These are phyloP conservation scores for Penicillium tannophilum DNA, from an alignment of 495 filamentous ascomycete genomes.

Conservation along the genomic window DNA sequence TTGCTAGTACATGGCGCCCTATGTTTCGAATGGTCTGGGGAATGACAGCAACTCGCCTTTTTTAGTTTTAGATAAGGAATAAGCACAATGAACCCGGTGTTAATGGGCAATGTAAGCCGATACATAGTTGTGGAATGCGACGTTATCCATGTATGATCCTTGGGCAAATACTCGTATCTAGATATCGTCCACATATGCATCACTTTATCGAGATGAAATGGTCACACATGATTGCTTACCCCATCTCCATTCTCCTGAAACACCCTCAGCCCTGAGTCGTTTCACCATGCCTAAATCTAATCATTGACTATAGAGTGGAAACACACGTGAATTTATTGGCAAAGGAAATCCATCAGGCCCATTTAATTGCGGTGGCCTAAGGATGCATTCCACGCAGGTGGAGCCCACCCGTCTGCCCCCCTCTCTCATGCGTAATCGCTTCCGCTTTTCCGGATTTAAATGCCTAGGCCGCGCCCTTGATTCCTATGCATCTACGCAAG, in stretches of 20 bases:
- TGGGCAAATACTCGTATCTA: slow-evolving; percentile 1
- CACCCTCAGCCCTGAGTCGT: background rate
- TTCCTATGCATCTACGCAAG: slow-evolving; percentile 7
- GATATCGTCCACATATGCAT: background rate
- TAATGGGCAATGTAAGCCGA: no score
- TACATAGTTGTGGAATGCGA: background rate
- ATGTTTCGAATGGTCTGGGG: no score
- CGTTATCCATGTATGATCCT: background rate
- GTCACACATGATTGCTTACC: background rate
- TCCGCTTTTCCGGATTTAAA: slow-evolving; percentile 17
- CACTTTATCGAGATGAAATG: background rate
- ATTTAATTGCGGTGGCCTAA: background rate
- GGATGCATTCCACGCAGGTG: slow-evolving; percentile 26
- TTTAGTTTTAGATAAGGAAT: background rate
- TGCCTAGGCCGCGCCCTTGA: slow-evolving; percentile 6
- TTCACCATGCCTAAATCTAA: background rate
- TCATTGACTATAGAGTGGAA: background rate
- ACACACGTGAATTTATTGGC: background rate
- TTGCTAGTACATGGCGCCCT: no score
- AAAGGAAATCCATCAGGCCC: background rate
- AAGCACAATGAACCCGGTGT: no score
- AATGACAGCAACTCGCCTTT: background rate
- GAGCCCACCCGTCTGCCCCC: slow-evolving; percentile 10
- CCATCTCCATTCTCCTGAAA: background rate
- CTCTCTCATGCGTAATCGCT: slow-evolving; percentile 20